Evolutionary conservation across 2,329 filamentous ascomycete genomes (phyloP).

Genomic region (Hymenoscyphus occultus): DNA sequence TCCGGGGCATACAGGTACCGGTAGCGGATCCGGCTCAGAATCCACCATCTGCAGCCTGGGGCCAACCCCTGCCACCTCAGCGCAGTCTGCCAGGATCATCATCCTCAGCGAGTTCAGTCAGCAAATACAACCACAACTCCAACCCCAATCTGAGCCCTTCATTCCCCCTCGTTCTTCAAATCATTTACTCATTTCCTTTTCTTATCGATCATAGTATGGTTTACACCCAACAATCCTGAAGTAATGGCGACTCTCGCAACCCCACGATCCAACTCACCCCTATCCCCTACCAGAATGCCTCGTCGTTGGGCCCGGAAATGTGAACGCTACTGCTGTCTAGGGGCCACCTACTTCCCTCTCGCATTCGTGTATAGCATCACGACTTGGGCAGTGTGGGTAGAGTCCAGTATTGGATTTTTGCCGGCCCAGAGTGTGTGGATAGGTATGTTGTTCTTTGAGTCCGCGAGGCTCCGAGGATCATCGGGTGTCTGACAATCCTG

Average conservation of each 20-base stretch:
- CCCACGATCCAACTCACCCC: slow-evolving; percentile 34
- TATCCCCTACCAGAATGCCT: slow-evolving; percentile 46
- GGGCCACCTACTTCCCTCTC: slow-evolving; percentile 81
- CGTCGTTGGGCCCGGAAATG: slow-evolving; percentile 63
- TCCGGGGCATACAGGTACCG: too few relatives aligned
- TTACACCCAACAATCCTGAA: slow-evolving; percentile 2
- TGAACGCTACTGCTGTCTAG: slow-evolving; percentile 80
- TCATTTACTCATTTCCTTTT: background rate
- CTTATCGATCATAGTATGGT: background rate
- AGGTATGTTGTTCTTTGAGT: slow-evolving; percentile 44
- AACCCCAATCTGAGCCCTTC: background rate
- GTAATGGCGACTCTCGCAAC: slow-evolving; percentile 30
- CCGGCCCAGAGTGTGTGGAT: slow-evolving; percentile 53
- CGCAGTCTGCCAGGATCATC: background rate
- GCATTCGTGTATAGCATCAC: slow-evolving; percentile 84
- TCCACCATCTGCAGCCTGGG: background rate
- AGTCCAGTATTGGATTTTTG: slow-evolving; percentile 66
- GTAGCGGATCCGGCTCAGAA: background rate
- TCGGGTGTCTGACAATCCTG: slow-evolving; percentile 18
- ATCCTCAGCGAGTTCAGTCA: background rate
- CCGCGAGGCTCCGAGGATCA: background rate
- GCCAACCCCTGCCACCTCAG: background rate
- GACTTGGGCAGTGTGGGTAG: slow-evolving; percentile 92
- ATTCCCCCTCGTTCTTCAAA: background rate
- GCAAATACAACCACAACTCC: background rate